Evolutionary conservation across 495 filamentous ascomycete species (phyloP), one percentile per base, ranked within the genome.

Genomic region (Penicillium longicatenatum): DNA sequence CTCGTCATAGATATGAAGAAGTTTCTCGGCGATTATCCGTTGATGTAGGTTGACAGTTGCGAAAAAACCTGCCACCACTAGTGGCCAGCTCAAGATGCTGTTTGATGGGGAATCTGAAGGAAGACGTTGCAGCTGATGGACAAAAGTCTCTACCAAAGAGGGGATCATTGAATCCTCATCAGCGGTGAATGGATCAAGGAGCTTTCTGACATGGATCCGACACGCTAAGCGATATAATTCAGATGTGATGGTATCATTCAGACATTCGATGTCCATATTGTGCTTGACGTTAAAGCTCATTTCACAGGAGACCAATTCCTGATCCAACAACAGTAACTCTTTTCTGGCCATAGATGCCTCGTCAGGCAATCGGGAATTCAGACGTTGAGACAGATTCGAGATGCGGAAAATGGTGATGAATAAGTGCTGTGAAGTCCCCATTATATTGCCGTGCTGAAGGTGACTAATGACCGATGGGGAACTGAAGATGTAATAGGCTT

Each of bases 21-120:
- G 30, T 30, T 44, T 54, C 14, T 48, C 54, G 3, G 53, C 21
- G 20, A 67, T 63, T 2, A 55, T 50, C 1, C 48, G 51, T 26
- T 63, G 60, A 9, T 67, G 60, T 17, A 26, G 11, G 14, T 20
- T 42, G 5, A 17, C 24, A 1, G 46, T 41, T 14, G 65, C 48
- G 41, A 39, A 58, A 41, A 55, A 44, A 4, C 65, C 65, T 8
- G 52, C 42, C 0, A 64, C 42, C 1, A 67, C 65, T 14, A 67
- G 12, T 2, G 65, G 65, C 65, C 65, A 67, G 53, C 58, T 56
- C 26, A 62, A 24, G 26, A 67, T 52, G 24, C 56, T 55, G 20
- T 64, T 37, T 4, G 56, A 54, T 6, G 61, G 53, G 2, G 59
- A 60, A 4, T 52, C 41, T 3, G 39, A 20, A 9, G 65, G 59